phyloP scores from a whole-genome alignment of 2,329 filamentous ascomycete species.

The Aurifilum marmelostoma region DNA sequence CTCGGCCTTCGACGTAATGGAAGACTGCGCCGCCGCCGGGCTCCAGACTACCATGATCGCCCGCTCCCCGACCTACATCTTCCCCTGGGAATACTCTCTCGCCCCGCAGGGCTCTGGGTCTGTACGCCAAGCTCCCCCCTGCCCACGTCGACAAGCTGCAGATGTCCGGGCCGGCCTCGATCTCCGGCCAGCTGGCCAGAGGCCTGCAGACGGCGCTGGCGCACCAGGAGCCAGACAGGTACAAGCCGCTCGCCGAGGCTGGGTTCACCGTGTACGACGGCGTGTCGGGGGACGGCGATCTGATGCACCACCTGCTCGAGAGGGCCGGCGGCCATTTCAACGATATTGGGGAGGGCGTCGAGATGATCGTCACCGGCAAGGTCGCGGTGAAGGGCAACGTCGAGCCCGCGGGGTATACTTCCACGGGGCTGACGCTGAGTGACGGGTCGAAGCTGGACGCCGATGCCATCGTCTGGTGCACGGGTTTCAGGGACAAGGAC shows the following conservation, averaged over 20 bases:
- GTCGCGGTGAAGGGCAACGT: slow-evolving; percentile 38
- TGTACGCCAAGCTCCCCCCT: slow-evolving; percentile 35
- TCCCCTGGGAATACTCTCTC: slow-evolving; percentile 39
- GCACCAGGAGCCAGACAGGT: slow-evolving; percentile 39
- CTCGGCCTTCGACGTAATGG: slow-evolving; percentile 45
- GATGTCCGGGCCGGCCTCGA: slow-evolving; percentile 30
- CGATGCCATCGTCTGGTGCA: slow-evolving; percentile 47
- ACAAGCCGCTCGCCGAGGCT: slow-evolving; percentile 37
- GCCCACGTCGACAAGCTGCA: slow-evolving; percentile 34
- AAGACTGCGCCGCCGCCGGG: slow-evolving; percentile 39
- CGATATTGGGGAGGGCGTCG: slow-evolving; percentile 40
- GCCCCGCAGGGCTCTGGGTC: slow-evolving; percentile 36
- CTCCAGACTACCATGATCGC: slow-evolving; percentile 41
- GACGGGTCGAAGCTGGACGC: slow-evolving; percentile 41
- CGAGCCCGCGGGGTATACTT: slow-evolving; percentile 39
- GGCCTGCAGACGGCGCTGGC: slow-evolving; percentile 34
- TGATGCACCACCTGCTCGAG: slow-evolving; percentile 42
- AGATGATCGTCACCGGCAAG: slow-evolving; percentile 39
- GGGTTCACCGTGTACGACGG: slow-evolving; percentile 45
- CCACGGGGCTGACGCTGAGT: slow-evolving; percentile 38
- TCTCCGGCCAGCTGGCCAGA: slow-evolving; percentile 32
- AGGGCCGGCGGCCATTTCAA: slow-evolving; percentile 46
- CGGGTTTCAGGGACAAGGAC: slow-evolving; percentile 42
- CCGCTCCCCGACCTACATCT: slow-evolving; percentile 41
- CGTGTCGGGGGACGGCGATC: slow-evolving; percentile 27